Conservation (phyloP, 768 basidiomycete genomes). For the Crepidotus variabilis region DNA sequence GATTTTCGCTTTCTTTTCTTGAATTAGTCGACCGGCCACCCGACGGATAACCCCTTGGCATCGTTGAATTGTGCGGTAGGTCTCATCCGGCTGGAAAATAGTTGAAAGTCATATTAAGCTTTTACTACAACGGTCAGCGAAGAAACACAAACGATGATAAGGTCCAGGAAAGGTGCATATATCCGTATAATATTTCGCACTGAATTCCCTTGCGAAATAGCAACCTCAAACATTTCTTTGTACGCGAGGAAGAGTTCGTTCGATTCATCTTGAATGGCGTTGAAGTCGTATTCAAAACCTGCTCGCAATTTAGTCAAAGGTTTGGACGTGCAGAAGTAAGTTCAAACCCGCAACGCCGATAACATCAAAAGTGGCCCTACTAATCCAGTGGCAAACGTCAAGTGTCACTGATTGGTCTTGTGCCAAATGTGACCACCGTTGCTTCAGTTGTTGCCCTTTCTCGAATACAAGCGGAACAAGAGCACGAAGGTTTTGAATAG, state of each 20-base stretch:
- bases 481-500: conserved; percentile 69
- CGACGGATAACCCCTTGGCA: conserved; percentile 62
- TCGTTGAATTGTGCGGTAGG: conserved; percentile 43
- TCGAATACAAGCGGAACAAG: conserved; percentile 69
- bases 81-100: conserved; percentile 47
- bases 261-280: conserved; percentile 74
- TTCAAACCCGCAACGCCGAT: conserved; percentile 78
- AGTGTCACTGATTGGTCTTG: conserved; percentile 29
- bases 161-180: conserved; percentile 54
- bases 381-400: conserved; percentile 80
- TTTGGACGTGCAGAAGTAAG: neutral
- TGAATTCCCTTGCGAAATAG: conserved; percentile 52
- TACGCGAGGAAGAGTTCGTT: conserved; percentile 79
- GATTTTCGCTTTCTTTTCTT: conserved; percentile 76
- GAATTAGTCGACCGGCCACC: conserved; percentile 71
- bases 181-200: conserved; percentile 45
- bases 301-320: neutral
- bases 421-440: conserved; percentile 56
- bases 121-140: neutral
- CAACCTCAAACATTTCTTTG: conserved; percentile 81
- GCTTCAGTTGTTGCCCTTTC: conserved; percentile 59
- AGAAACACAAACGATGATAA: conserved; percentile 48
- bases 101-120: neutral
- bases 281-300: conserved; percentile 89
- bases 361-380: conserved; percentile 84